phyloP scores from a whole-genome alignment of 2,329 filamentous ascomycete genomes.

The Atkinsonella texensis region DNA sequence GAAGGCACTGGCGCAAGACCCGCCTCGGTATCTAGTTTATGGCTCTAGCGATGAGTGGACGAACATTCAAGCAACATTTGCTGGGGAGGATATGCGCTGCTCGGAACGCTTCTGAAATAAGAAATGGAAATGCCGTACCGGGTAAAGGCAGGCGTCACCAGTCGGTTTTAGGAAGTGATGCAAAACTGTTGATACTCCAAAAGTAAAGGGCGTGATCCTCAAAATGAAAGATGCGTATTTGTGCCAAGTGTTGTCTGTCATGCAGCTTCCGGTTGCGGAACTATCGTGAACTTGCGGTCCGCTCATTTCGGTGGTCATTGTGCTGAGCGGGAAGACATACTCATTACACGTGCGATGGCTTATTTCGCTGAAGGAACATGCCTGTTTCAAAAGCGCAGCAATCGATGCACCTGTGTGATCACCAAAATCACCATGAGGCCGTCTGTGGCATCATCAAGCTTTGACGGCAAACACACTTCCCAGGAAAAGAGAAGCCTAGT shows the following conservation, averaged over 20 bases:
- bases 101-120: constrained; percentile 8
- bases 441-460: too few species aligned
- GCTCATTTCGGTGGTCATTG: too few species aligned
- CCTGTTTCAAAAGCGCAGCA: too few species aligned
- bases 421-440: too few species aligned
- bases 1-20: constrained; percentile 99
- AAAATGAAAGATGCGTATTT: not conserved
- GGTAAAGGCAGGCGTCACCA: constrained; percentile 26
- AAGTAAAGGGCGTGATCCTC: not conserved
- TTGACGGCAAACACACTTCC: too few species aligned
- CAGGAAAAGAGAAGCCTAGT: not conserved
- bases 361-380: too few species aligned
- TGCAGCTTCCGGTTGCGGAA: too few species aligned
- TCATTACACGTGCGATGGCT: too few species aligned
- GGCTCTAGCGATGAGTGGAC: constrained; percentile 15
- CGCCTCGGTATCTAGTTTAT: constrained; percentile 79
- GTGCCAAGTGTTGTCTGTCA: not conserved
- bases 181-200: constrained; percentile 22
- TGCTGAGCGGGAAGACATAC: too few species aligned
- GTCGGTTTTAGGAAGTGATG: constrained; percentile 34
- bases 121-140: constrained; percentile 8
- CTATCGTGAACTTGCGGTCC: too few species aligned
- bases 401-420: too few species aligned
- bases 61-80: constrained; percentile 6
- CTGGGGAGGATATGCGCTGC: constrained; percentile 11